Conservation (phyloP, 768 basidiomycete species). For the Mycena alexandri region DNA sequence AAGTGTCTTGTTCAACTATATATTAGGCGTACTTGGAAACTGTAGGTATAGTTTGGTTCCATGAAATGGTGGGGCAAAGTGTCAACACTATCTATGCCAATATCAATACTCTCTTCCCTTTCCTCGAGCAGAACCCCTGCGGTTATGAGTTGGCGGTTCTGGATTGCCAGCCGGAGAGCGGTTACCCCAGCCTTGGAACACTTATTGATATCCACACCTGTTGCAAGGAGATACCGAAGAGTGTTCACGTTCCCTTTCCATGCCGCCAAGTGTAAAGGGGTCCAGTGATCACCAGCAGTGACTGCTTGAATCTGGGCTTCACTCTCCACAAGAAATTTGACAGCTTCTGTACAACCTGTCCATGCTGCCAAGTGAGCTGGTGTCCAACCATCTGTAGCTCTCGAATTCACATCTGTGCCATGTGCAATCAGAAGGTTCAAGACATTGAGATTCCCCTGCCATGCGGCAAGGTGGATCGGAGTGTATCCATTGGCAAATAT, state of each 20-base stretch:
- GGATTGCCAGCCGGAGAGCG: slow-evolving; percentile 15
- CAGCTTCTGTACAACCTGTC: slow-evolving; percentile 11
- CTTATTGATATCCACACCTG: slow-evolving; percentile 10
- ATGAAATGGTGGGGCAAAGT: too few relatives aligned
- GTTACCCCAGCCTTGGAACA: slow-evolving; percentile 8
- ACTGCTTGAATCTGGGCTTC: slow-evolving; percentile 1
- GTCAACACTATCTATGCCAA: slow-evolving; percentile 4
- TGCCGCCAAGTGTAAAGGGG: slow-evolving; percentile 25
- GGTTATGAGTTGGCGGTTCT: slow-evolving; percentile 18
- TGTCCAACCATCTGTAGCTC: slow-evolving; percentile 21
- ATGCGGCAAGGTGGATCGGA: slow-evolving; percentile 28
- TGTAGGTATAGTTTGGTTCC: not conserved
- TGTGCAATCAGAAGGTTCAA: slow-evolving; percentile 3
- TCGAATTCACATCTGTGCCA: slow-evolving; percentile 18
- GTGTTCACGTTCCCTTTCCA: slow-evolving; percentile 26
- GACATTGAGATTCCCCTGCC: slow-evolving; percentile 6
- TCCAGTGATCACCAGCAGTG: slow-evolving; percentile 1
- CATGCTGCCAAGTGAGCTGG: slow-evolving; percentile 29
- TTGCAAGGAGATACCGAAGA: slow-evolving; percentile 15
- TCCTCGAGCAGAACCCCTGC: slow-evolving; percentile 21
- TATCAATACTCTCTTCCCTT: slow-evolving; percentile 17
- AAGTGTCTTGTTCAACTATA: not conserved
- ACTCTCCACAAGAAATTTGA: slow-evolving; percentile 13
- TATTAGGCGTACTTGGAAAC: slow-evolving; percentile 5
- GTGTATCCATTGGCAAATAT: slow-evolving; percentile 1